Conservation (phyloP, 441 rosid genomes). For the Aquilaria agallochum region DNA sequence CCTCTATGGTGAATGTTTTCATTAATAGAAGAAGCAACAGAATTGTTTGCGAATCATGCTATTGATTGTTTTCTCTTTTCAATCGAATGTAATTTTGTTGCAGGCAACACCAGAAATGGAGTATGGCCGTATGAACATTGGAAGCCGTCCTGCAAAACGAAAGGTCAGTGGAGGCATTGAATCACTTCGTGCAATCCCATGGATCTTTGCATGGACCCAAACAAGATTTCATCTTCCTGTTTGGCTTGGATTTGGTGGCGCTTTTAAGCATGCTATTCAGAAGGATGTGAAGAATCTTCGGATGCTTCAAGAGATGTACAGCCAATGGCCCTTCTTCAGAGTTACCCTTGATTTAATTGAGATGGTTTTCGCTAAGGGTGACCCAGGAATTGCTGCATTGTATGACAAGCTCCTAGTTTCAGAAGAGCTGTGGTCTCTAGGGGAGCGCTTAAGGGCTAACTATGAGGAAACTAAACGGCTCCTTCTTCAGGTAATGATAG, state of each 20-base stretch:
- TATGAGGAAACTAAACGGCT: constrained; percentile 45
- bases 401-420: constrained; percentile 61
- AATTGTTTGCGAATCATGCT: background rate
- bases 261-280: constrained; percentile 44
- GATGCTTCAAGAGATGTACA: constrained; percentile 65
- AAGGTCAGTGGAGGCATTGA: constrained; percentile 70
- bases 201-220: constrained; percentile 80
- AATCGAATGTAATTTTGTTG: constrained; percentile 3
- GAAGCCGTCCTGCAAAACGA: constrained; percentile 65
- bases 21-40: background rate
- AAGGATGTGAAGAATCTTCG: constrained; percentile 49
- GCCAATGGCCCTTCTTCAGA: constrained; percentile 65
- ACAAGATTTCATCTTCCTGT: constrained; percentile 67
- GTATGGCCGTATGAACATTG: constrained; percentile 76
- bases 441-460: constrained; percentile 42
- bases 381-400: constrained; percentile 60
- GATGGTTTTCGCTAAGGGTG: constrained; percentile 72
- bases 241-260: constrained; percentile 67
- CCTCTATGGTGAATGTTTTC: too few relatives aligned
- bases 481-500: constrained; percentile 41
- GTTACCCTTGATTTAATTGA: constrained; percentile 61
- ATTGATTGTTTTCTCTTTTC: background rate
- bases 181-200: constrained; percentile 65
- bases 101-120: constrained; percentile 69
- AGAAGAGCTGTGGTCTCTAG: constrained; percentile 43